phyloP scores from a whole-genome alignment of 164 flowering plant species.

The Tetracentron sinense region DNA sequence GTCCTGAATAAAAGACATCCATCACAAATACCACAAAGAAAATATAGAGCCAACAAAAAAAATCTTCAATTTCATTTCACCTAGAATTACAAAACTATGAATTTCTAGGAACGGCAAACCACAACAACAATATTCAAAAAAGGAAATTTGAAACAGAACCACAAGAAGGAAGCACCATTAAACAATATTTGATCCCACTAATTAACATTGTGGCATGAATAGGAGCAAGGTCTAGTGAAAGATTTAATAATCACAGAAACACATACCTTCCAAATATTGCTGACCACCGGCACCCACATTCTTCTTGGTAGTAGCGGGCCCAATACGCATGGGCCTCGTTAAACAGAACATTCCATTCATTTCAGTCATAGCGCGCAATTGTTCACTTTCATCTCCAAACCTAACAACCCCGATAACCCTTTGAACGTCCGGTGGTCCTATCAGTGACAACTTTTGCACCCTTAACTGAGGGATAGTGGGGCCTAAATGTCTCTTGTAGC shows the following conservation, averaged over 20 bases:
- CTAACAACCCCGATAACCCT: slow-evolving; percentile 96
- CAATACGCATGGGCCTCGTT: slow-evolving; percentile 81
- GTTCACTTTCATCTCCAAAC: slow-evolving; percentile 88
- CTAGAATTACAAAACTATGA: no score
- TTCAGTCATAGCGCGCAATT: slow-evolving; percentile 77
- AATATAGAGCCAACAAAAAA: no score
- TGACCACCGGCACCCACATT: slow-evolving; percentile 27
- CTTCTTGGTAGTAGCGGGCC: slow-evolving; percentile 85
- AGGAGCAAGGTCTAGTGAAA: slow-evolving; percentile 26
- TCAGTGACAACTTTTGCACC: slow-evolving; percentile 93
- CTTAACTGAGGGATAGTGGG: slow-evolving; percentile 64
- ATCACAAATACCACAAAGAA: no score
- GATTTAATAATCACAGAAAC: neutral
- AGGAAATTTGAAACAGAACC: no score
- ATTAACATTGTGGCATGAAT: neutral
- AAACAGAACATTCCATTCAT: slow-evolving; percentile 85
- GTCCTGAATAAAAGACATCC: no score
- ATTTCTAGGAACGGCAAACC: no score
- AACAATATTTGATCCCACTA: neutral
- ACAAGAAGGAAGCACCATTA: neutral
- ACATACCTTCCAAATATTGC: slow-evolving; percentile 59
- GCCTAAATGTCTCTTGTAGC: slow-evolving; percentile 74
- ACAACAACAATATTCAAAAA: no score
- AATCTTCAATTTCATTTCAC: no score
- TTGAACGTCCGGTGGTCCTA: slow-evolving; percentile 80